Percentiles rank a stretch among this genome's conserved stretches.
phyloP scores from a whole-genome alignment of 257 asterid genomes.

The Lithospermum erythrorhizon region DNA sequence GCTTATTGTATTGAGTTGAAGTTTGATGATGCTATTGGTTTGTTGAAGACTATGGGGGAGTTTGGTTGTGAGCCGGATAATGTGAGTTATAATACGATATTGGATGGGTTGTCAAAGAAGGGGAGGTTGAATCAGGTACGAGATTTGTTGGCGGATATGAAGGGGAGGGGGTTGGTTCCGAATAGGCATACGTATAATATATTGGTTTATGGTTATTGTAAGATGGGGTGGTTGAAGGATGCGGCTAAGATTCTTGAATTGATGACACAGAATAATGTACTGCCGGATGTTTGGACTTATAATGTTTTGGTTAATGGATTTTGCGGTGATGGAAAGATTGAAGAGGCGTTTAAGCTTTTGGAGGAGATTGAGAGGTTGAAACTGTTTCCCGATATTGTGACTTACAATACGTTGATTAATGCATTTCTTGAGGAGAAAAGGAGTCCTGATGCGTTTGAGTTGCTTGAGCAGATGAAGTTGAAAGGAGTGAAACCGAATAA shows the following conservation, averaged over 20 bases:
- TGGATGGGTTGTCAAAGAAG: slow-evolving; percentile 53
- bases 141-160: slow-evolving; percentile 59
- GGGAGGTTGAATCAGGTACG: slow-evolving; percentile 62
- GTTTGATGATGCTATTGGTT: slow-evolving; percentile 38
- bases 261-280: slow-evolving; percentile 45
- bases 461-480: slow-evolving; percentile 59
- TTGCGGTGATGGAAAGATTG: slow-evolving; percentile 47
- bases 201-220: slow-evolving; percentile 69
- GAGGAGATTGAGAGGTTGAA: slow-evolving; percentile 54
- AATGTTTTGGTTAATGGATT: slow-evolving; percentile 60
- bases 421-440: slow-evolving; percentile 43
- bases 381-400: slow-evolving; percentile 63
- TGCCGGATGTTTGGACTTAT: slow-evolving; percentile 69
- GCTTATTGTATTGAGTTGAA: slow-evolving; percentile 59
- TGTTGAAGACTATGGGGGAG: slow-evolving; percentile 46
- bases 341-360: slow-evolving; percentile 56
- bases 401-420: slow-evolving; percentile 68
- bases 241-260: slow-evolving; percentile 56
- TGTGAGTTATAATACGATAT: slow-evolving; percentile 60
- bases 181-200: slow-evolving; percentile 54
- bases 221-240: slow-evolving; percentile 67
- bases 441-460: slow-evolving; percentile 33
- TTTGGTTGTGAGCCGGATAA: slow-evolving; percentile 46
- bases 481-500: slow-evolving; percentile 41
- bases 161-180: slow-evolving; percentile 49